Evolutionary conservation across 2,329 filamentous ascomycete species (phyloP).

Genomic region (Madurella mycetomatis): DNA sequence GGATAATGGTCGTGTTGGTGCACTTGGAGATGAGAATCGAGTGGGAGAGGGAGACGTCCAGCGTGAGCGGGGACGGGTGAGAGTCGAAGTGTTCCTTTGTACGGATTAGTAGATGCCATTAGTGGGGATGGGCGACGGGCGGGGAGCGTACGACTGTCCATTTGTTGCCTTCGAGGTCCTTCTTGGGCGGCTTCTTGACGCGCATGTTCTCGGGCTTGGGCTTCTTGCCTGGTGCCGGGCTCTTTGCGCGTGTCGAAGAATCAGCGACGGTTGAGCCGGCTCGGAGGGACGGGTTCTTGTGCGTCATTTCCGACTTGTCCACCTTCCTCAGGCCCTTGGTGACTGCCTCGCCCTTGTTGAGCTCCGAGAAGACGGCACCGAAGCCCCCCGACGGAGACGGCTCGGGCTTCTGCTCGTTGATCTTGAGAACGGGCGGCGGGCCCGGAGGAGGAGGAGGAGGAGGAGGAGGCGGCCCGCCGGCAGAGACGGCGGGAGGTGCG

Average conservation of each 20-base stretch:
- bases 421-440: constrained; percentile 62
- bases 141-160: constrained; percentile 69
- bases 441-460: constrained; percentile 68
- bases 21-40: constrained; percentile 90
- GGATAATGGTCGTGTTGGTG: constrained; percentile 82
- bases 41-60: constrained; percentile 77
- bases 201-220: constrained; percentile 83
- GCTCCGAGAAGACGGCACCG: constrained; percentile 82
- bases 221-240: constrained; percentile 81
- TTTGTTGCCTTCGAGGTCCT: constrained; percentile 82
- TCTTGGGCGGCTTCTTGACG: constrained; percentile 73
- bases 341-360: constrained; percentile 85
- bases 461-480: constrained; percentile 54
- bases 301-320: constrained; percentile 93
- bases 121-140: not conserved
- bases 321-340: constrained; percentile 89
- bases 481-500: constrained; percentile 44
- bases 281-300: constrained; percentile 90
- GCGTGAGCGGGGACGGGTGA: constrained; percentile 65
- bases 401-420: constrained; percentile 46
- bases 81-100: constrained; percentile 84
- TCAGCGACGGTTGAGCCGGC: constrained; percentile 65
- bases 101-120: not conserved
- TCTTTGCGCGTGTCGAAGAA: constrained; percentile 64
- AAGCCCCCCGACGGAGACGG: constrained; percentile 57